phyloP scores from a whole-genome alignment of 495 filamentous ascomycete genomes.

The Pyrenula aspistea region DNA sequence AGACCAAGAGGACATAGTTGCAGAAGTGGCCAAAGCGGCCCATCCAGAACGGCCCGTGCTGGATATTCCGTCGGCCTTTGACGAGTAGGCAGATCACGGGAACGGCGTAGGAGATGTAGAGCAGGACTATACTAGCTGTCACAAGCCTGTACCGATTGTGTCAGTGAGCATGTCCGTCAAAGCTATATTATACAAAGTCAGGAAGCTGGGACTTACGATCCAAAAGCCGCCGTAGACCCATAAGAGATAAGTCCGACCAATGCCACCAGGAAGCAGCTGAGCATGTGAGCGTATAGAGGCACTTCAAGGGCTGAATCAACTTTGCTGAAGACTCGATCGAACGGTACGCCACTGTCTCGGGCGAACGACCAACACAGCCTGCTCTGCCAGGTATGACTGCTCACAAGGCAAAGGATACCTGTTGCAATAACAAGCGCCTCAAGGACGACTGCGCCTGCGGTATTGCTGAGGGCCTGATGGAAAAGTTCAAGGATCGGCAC shows the following conservation, averaged over 20 bases:
- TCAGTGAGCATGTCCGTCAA: no score
- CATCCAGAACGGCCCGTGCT: slow-evolving; percentile 39
- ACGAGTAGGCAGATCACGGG: slow-evolving; percentile 35
- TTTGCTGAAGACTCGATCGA: slow-evolving; percentile 28
- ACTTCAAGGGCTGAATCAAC: slow-evolving; percentile 39
- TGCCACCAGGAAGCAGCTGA: slow-evolving; percentile 35
- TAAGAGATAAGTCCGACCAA: slow-evolving; percentile 42
- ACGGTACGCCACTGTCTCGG: slow-evolving; percentile 43
- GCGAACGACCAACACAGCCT: slow-evolving; percentile 51
- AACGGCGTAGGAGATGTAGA: slow-evolving; percentile 41
- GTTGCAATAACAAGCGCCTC: slow-evolving; percentile 43
- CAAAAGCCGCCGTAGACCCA: slow-evolving; percentile 40
- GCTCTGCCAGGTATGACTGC: slow-evolving; percentile 44
- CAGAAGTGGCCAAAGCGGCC: slow-evolving; percentile 25
- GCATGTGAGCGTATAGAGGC: slow-evolving; percentile 37
- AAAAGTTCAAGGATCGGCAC: slow-evolving; percentile 49
- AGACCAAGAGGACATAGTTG: slow-evolving; percentile 34
- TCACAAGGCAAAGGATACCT: slow-evolving; percentile 41
- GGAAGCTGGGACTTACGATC: slow-evolving; percentile 32
- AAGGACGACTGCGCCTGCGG: slow-evolving; percentile 41
- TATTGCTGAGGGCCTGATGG: slow-evolving; percentile 37
- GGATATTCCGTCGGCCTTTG: slow-evolving; percentile 36
- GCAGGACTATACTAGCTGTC: slow-evolving; percentile 36
- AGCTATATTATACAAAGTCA: no score
- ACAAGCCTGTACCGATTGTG: slow-evolving; percentile 26